Percentiles rank a stretch among this genome's conserved stretches.
phyloP scores from a whole-genome alignment of 2,329 filamentous ascomycete genomes.

The Trichoderma sp. region DNA sequence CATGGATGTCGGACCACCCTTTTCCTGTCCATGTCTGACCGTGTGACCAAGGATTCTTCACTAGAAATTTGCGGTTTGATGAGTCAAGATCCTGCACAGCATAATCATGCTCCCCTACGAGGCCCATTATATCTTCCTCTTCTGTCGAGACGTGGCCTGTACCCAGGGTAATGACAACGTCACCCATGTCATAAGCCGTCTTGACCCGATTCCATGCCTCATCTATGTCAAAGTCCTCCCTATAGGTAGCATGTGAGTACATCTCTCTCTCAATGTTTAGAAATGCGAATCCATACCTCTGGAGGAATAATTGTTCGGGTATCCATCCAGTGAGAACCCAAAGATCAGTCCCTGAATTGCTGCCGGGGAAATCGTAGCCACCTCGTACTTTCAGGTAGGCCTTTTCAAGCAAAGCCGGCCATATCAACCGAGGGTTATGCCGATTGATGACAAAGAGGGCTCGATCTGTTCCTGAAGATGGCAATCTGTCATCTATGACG shows the following conservation, averaged over 20 bases:
- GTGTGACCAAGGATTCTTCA: constrained; percentile 97
- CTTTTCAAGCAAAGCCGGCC: constrained; percentile 93
- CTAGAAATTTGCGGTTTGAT: constrained; percentile 65
- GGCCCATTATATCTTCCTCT: constrained; percentile 77
- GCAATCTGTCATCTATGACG: constrained; percentile 84
- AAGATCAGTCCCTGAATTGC: constrained; percentile 93
- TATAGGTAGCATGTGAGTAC: constrained; percentile 34
- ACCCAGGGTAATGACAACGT: constrained; percentile 86
- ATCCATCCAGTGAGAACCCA: constrained; percentile 96
- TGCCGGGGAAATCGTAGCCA: constrained; percentile 96
- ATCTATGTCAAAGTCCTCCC: constrained; percentile 75
- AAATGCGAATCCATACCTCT: constrained; percentile 52
- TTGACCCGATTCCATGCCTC: constrained; percentile 77
- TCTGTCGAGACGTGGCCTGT: constrained; percentile 77
- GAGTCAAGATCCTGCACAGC: constrained; percentile 79
- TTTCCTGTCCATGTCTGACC: constrained; percentile 66
- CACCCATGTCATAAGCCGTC: constrained; percentile 71
- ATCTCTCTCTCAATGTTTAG: not conserved
- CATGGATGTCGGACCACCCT: constrained; percentile 27
- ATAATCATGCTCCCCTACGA: constrained; percentile 92
- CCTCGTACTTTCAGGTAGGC: constrained; percentile 94
- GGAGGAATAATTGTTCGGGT: constrained; percentile 90
- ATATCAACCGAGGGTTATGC: constrained; percentile 76
- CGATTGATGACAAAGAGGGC: constrained; percentile 86
- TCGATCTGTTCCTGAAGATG: constrained; percentile 71